These are phyloP conservation scores for Lycium barbarum DNA, from an alignment of 257 asterid genomes.

Conservation along the genomic window DNA sequence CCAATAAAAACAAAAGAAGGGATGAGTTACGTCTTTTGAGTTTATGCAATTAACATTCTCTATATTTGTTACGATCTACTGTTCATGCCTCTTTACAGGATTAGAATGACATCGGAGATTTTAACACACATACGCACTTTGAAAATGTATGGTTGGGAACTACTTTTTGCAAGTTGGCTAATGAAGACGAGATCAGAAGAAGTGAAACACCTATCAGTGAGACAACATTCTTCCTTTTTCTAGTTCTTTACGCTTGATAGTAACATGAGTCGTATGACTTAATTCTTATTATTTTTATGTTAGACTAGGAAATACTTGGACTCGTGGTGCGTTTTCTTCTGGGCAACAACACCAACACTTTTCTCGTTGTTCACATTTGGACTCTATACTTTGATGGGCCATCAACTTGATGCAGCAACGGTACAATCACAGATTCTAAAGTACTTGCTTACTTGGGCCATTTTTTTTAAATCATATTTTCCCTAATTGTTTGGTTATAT, in stretches of 20 bases:
- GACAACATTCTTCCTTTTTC: slow-evolving; percentile 33
- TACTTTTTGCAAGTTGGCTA: slow-evolving; percentile 76
- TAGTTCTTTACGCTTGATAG: slow-evolving; percentile 11
- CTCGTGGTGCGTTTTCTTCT: slow-evolving; percentile 98
- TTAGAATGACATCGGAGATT: slow-evolving; percentile 81
- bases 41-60: not conserved
- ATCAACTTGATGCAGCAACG: slow-evolving; percentile 98
- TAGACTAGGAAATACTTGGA: slow-evolving; percentile 98
- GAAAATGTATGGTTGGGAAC: slow-evolving; percentile 96
- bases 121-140: slow-evolving; percentile 82
- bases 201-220: slow-evolving; percentile 79
- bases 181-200: slow-evolving; percentile 86
- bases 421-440: slow-evolving; percentile 45
- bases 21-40: slow-evolving; percentile 21
- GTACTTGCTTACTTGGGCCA: not conserved
- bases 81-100: slow-evolving; percentile 57
- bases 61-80: slow-evolving; percentile 10
- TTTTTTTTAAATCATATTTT: not conserved
- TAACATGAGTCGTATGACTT: slow-evolving; percentile 27
- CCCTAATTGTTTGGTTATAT: slow-evolving; percentile 30
- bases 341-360: slow-evolving; percentile 99
- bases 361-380: slow-evolving; percentile 95
- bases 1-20: not conserved
- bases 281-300: slow-evolving; percentile 33
- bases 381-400: slow-evolving; percentile 83